Percentiles rank a stretch among this genome's conserved stretches.
Conservation (phyloP, 2,329 filamentous ascomycete genomes). For the Hymenoscyphus infarciens region DNA sequence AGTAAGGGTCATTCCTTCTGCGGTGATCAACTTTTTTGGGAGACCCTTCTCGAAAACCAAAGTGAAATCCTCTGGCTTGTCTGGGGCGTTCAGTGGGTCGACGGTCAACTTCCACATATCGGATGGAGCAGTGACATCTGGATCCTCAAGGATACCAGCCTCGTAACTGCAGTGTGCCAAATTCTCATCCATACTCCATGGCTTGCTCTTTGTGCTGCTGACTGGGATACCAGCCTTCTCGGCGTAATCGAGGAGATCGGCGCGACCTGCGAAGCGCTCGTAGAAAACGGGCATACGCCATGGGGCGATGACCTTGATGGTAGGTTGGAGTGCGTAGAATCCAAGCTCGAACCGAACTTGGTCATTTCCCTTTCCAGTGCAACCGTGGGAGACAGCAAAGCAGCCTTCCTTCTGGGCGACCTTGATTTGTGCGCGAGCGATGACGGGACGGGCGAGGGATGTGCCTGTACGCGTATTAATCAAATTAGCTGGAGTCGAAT, state of each 20-base stretch:
- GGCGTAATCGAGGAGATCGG: constrained; percentile 71
- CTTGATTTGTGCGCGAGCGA: constrained; percentile 62
- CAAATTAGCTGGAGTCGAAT: constrained; percentile 7
- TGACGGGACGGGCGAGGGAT: constrained; percentile 65
- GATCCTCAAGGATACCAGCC: constrained; percentile 69
- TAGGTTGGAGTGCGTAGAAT: constrained; percentile 59
- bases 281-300: constrained; percentile 70
- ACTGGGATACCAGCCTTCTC: constrained; percentile 65
- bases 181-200: constrained; percentile 67
- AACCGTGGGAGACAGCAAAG: constrained; percentile 47
- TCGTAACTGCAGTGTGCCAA: constrained; percentile 77
- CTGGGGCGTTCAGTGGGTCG: constrained; percentile 66
- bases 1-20: constrained; percentile 59
- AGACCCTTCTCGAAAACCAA: constrained; percentile 71
- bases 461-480: constrained; percentile 43
- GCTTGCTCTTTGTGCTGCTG: constrained; percentile 68
- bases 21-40: constrained; percentile 59
- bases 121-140: constrained; percentile 60
- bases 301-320: constrained; percentile 70
- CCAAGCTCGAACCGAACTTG: constrained; percentile 64
- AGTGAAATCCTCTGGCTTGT: constrained; percentile 68
- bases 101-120: constrained; percentile 79
- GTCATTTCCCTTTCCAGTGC: constrained; percentile 63
- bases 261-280: constrained; percentile 66
- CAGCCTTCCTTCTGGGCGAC: constrained; percentile 59